Evolutionary conservation across 2,329 filamentous ascomycete species (phyloP), one percentile per base, ranked within the genome.

Genomic region (Ilyonectria robusta): DNA sequence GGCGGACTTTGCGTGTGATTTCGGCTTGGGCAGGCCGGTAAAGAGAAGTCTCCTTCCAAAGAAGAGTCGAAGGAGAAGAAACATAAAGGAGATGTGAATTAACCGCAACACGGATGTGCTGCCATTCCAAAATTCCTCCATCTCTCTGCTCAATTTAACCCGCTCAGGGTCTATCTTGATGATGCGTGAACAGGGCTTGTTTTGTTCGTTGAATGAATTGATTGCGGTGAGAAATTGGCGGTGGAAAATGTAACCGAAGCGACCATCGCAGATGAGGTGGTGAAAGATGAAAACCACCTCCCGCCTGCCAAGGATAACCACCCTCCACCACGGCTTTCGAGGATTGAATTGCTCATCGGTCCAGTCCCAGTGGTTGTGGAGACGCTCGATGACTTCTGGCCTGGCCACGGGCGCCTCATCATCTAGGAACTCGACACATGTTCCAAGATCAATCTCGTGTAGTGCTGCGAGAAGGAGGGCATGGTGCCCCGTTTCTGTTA

Each of bases 281-380:
- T 73, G 71, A 15, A 66, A 71, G 19, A 73, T 65, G 46, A 73
- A 72, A 7, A 51, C 15, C 0, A 73, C 35, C 3, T 72, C 63
- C 1, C 48, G 62, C 7, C 67, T 58, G 6, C 67, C 67, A 11
- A 68, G 62, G 0, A 73, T 62, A 37, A 66, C 44, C 1, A 70
- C 55, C 21, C 70, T 72, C 69, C 69, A 72, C 55, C 62, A 68
- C 7, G 70, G 70, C 6, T 62, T 44, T 9, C 37, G 48, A 4
- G 42, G 62, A 6, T 66, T 29, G 4, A 61, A 59, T 6, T 64
- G 23, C 10, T 72, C 59, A 15, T 63, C 59, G 15, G 59, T 47
- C 70, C 71, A 73, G 1, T 33, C 7, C 44, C 68, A 73, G 15
- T 69, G 47, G 7, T 73, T 73, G 31, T 73, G 70, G 2, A 70